Percentiles rank a stretch among this genome's conserved stretches.
phyloP scores from a whole-genome alignment of 78 protist species.

The Protostelium mycophagum region DNA sequence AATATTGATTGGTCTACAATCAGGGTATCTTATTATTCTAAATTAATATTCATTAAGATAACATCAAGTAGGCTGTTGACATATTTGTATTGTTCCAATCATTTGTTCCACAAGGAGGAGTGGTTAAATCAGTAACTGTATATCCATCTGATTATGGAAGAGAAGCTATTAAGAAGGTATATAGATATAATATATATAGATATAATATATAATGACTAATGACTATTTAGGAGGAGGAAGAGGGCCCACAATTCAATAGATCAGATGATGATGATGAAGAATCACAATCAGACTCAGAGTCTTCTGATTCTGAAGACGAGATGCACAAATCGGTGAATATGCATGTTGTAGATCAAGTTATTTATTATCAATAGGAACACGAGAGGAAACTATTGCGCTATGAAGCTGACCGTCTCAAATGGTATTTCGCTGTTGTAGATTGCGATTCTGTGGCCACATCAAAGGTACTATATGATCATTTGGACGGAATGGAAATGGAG shows the following conservation, averaged over 20 bases:
- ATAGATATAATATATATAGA: too few species aligned
- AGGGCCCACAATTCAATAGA: slow-evolving; percentile 29
- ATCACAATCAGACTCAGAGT: slow-evolving; percentile 12
- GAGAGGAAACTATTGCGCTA: slow-evolving; percentile 33
- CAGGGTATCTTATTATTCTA: too few species aligned
- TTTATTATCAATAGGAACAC: slow-evolving; percentile 15
- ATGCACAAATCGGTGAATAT: too few species aligned
- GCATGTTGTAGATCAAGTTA: too few species aligned
- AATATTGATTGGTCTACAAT: slow-evolving; percentile 60
- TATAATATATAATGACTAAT: neutral
- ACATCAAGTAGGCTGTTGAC: slow-evolving; percentile 20
- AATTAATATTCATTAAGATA: neutral
- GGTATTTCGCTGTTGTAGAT: slow-evolving; percentile 75
- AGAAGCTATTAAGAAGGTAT: slow-evolving; percentile 30
- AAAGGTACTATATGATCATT: slow-evolving; percentile 48
- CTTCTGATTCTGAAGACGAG: slow-evolving; percentile 39
- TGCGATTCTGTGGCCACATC: slow-evolving; percentile 67
- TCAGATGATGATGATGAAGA: neutral
- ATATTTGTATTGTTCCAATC: slow-evolving; percentile 37
- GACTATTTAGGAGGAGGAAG: slow-evolving; percentile 2
- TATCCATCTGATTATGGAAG: slow-evolving; percentile 70
- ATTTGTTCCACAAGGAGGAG: slow-evolving; percentile 61
- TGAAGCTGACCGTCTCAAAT: slow-evolving; percentile 48
- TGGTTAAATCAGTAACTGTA: slow-evolving; percentile 19
- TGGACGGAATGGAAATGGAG: slow-evolving; percentile 65